Base-by-base conservation (phyloP, 805 yeast genomes). In the Naumovozyma dairenensis region DNA sequence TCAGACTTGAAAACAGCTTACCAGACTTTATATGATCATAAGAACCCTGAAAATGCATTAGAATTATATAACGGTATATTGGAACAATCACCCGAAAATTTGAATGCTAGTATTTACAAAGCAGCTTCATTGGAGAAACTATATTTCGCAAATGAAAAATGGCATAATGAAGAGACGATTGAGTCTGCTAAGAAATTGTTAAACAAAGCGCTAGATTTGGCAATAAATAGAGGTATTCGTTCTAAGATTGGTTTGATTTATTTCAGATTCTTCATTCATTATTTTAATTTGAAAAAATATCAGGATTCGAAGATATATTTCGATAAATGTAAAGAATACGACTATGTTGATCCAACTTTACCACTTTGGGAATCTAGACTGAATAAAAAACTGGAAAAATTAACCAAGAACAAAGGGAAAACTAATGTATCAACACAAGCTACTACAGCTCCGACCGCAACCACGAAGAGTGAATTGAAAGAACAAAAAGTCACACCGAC, bases 51-150 rank as follows among this genome's bases (percentile, higher is more conserved):
- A 8, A 51, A 58, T 5, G 82, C 83, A 1, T 50, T 72, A 16
- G 44, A 54, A 7, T 29, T 51, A 6, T 64, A 65, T 31, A 56
- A 66, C 4, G 39, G 46, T 0, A 68, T 73, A 0, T 44, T 76
- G 14, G 47, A 47, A 9, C 65, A 66, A 29, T 55, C 65, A 30
- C 66, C 73, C 1, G 52, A 51, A 3, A 69, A 77, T 13, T 63
- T 70, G 31, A 58, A 53, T 27, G 72, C 80, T 0, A 58, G 63
- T 14, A 37, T 71, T 3, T 65, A 74, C 40, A 53, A 76, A 37
- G 61, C 80, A 9, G 69, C 66, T 13, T 65, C 70, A 4, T 58
- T 69, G 42, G 69, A 69, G 39, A 68, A 72, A 43, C 45, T 65
- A 29, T 55, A 55, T 32, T 57, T 43, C 36, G 54, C 55, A 4